Conservation (phyloP, 2,329 filamentous ascomycete genomes). For the Blastomyces parvus region DNA sequence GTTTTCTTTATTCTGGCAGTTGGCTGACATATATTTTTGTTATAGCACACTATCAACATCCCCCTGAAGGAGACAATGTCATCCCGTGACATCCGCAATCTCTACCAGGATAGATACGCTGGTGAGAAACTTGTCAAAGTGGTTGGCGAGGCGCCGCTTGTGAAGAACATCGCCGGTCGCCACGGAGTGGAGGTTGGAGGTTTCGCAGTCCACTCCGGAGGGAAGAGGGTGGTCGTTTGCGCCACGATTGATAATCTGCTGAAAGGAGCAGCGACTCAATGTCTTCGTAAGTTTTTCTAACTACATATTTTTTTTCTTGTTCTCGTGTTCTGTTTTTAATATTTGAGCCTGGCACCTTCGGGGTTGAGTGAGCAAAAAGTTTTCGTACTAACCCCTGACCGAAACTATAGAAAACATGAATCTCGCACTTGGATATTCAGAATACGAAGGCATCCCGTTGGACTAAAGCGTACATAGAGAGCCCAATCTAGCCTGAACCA, state of each 20-base stretch:
- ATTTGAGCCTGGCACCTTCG: not conserved
- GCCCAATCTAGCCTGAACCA: not conserved
- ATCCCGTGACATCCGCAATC: slow-evolving; percentile 80
- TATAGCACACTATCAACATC: slow-evolving; percentile 71
- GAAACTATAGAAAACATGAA: slow-evolving; percentile 76
- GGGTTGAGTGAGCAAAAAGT: not conserved
- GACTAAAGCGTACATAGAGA: slow-evolving; percentile 27
- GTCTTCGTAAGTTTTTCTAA: slow-evolving; percentile 58
- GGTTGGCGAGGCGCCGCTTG: slow-evolving; percentile 72
- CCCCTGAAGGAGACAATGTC: slow-evolving; percentile 79
- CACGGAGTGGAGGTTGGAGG: slow-evolving; percentile 91
- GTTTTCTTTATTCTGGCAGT: slow-evolving; percentile 7
- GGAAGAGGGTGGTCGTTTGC: slow-evolving; percentile 88
- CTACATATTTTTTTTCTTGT: slow-evolving; percentile 6
- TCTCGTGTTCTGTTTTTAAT: too few species aligned
- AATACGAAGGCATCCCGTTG: slow-evolving; percentile 77
- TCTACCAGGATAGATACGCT: slow-evolving; percentile 94
- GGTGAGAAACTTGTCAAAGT: slow-evolving; percentile 94
- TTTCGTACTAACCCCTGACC: slow-evolving; percentile 8
- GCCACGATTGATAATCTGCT: slow-evolving; percentile 88
- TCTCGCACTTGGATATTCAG: slow-evolving; percentile 73
- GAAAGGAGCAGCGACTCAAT: slow-evolving; percentile 89
- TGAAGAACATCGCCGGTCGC: slow-evolving; percentile 73
- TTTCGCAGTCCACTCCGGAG: slow-evolving; percentile 82
- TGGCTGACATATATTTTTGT: slow-evolving; percentile 9